Percentiles rank a stretch among this genome's conserved stretches.
Conservation (phyloP, 169 alveolate species). For the Cryptosporidium xiaoi region DNA sequence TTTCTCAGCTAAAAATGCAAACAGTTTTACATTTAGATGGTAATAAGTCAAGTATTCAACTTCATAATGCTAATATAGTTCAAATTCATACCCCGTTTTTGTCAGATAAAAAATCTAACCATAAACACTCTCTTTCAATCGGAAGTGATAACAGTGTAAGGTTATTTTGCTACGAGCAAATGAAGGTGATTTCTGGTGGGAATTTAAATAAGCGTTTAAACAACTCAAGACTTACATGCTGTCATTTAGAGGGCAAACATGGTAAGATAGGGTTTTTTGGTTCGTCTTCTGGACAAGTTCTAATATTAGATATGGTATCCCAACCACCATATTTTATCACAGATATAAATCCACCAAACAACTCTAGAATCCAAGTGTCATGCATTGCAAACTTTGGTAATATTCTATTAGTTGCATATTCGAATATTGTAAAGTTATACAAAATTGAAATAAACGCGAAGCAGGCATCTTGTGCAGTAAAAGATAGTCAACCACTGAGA, state of each 20-base stretch:
- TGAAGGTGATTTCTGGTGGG: constrained; percentile 70
- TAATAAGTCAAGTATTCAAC: constrained; percentile 28
- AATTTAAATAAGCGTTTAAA: constrained; percentile 52
- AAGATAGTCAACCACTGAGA: constrained; percentile 56
- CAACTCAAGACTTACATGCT: constrained; percentile 24
- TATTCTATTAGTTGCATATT: constrained; percentile 41
- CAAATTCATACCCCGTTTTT: constrained; percentile 32
- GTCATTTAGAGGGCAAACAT: constrained; percentile 43
- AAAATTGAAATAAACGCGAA: constrained; percentile 31
- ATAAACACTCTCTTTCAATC: constrained; percentile 45
- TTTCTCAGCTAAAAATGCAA: not conserved
- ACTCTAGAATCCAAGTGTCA: constrained; percentile 24
- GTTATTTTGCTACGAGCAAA: constrained; percentile 49
- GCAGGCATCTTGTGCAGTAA: constrained; percentile 27
- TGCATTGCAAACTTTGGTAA: constrained; percentile 13
- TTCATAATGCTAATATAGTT: constrained; percentile 21
- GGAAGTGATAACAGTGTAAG: constrained; percentile 69
- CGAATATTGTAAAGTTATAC: constrained; percentile 26
- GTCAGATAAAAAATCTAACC: constrained; percentile 2
- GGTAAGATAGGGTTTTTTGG: constrained; percentile 67
- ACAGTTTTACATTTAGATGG: not conserved
- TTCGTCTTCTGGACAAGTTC: constrained; percentile 33
- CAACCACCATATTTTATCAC: constrained; percentile 66
- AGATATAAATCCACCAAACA: constrained; percentile 1
- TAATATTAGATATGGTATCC: constrained; percentile 62